A percentile compares a stretch with the other conserved stretches of the same genome.
phyloP scores from a whole-genome alignment of 1,284 basidiomycete genomes.

The Sphaerobolus stellatus region DNA sequence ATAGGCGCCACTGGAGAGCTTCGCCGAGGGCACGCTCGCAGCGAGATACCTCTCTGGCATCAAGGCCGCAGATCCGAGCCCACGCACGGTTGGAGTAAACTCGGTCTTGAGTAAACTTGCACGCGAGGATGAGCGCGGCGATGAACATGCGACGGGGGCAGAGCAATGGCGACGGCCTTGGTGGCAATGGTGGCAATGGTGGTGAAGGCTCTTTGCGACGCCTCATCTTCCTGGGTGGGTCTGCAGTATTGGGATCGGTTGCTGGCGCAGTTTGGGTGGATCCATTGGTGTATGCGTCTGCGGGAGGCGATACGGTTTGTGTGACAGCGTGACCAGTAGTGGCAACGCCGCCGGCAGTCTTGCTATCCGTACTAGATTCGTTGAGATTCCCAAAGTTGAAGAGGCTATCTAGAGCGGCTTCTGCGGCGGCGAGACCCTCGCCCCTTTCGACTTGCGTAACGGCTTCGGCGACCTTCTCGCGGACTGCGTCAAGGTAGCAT shows the following conservation, averaged over 20 bases:
- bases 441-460: constrained; percentile 48
- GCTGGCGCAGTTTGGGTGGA: constrained; percentile 11
- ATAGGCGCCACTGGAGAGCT: constrained; percentile 78
- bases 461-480: constrained; percentile 61
- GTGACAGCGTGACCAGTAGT: constrained; percentile 12
- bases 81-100: constrained; percentile 92
- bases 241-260: not conserved
- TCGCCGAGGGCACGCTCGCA: constrained; percentile 79
- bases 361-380: constrained; percentile 1
- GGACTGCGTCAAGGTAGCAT: constrained; percentile 75
- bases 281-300: no score
- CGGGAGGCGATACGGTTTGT: constrained; percentile 10
- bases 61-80: constrained; percentile 81
- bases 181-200: constrained; percentile 43
- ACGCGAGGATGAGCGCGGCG: constrained; percentile 83
- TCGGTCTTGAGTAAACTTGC: constrained; percentile 91
- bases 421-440: constrained; percentile 31
- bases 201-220: constrained; percentile 21
- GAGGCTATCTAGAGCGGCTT: constrained; percentile 15
- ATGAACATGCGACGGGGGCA: constrained; percentile 88
- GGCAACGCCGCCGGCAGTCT: constrained; percentile 24
- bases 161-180: constrained; percentile 74
- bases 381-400: constrained; percentile 10
- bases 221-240: constrained; percentile 1
- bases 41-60: constrained; percentile 73